phyloP scores from a whole-genome alignment of 371 early-diverging fungal species.

The Mortierella sp. region DNA sequence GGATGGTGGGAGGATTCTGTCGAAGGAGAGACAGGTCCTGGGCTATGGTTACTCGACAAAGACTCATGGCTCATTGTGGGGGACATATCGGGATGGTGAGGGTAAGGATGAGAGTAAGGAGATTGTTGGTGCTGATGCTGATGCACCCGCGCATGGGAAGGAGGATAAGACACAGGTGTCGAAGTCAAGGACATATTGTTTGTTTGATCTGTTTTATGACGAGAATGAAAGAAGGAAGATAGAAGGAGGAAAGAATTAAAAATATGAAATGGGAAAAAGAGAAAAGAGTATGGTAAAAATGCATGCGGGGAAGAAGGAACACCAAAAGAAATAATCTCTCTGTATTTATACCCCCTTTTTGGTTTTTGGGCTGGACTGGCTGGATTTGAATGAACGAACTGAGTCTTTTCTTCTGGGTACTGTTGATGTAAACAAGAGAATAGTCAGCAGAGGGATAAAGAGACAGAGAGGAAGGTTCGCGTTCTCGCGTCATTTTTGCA shows the following conservation, averaged over 20 bases:
- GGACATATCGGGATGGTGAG: slow-evolving; percentile 29
- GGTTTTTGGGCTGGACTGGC: background rate
- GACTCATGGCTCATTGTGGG: slow-evolving; percentile 33
- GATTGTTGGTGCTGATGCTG: slow-evolving; percentile 20
- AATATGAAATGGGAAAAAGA: slow-evolving; percentile 2
- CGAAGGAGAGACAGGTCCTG: slow-evolving; percentile 15
- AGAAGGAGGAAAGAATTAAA: background rate
- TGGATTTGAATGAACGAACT: background rate
- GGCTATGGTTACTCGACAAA: slow-evolving; percentile 5
- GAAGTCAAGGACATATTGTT: slow-evolving; percentile 25
- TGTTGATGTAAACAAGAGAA: too few species aligned
- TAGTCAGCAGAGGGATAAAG: too few species aligned
- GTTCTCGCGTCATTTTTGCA: slow-evolving; percentile 40
- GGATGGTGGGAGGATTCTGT: slow-evolving; percentile 27
- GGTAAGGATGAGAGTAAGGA: slow-evolving; percentile 16
- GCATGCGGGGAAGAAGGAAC: background rate
- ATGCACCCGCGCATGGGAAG: slow-evolving; percentile 23
- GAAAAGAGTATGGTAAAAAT: background rate
- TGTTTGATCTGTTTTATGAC: too few species aligned
- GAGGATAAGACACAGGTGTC: slow-evolving; percentile 16
- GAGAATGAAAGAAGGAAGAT: background rate
- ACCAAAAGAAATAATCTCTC: background rate
- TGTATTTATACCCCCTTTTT: background rate
- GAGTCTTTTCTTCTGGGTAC: too few species aligned
- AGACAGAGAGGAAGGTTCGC: background rate